These are phyloP conservation scores for Viola odorata DNA, from an alignment of 345 rosid genomes.

Conservation along the genomic window DNA sequence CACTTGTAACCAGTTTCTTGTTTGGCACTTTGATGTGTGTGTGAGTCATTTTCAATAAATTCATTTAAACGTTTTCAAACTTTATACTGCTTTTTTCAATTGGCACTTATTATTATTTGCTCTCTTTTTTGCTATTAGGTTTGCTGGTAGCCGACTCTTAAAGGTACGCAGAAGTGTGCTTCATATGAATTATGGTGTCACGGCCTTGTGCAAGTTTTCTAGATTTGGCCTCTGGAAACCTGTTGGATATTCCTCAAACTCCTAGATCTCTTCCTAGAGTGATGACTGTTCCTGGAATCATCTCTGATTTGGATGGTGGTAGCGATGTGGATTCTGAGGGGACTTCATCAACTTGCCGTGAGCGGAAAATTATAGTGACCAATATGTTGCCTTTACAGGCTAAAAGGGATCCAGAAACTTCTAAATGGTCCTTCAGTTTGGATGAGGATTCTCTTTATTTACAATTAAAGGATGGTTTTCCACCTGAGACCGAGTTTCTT, in stretches of 20 bases:
- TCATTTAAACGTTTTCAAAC: too few relatives aligned
- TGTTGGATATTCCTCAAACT: conserved; percentile 54
- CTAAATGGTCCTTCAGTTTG: conserved; percentile 51
- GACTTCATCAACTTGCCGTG: conserved; percentile 33
- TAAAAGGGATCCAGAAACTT: conserved; percentile 20
- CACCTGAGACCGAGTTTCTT: conserved; percentile 50
- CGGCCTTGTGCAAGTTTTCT: conserved; percentile 48
- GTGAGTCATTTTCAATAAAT: too few relatives aligned
- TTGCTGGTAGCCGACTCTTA: too few relatives aligned
- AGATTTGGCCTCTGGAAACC: conserved; percentile 54
- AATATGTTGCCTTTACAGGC: conserved; percentile 28
- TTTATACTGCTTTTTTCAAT: too few relatives aligned
- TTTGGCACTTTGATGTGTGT: too few relatives aligned
- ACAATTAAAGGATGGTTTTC: conserved; percentile 65
- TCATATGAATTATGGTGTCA: conserved; percentile 44
- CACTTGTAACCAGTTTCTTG: too few relatives aligned
- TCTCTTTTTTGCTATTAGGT: too few relatives aligned
- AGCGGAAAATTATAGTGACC: conserved; percentile 19
- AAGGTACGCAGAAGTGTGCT: conserved; percentile 4
- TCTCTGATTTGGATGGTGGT: conserved; percentile 51
- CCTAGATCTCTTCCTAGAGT: conserved; percentile 65
- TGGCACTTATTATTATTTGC: too few relatives aligned
- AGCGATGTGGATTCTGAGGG: conserved; percentile 52
- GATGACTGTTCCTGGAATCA: conserved; percentile 66
- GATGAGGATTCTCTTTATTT: conserved; percentile 56